Conservation (phyloP, 352 stramenopile species). For the Pythium utonaiense region DNA sequence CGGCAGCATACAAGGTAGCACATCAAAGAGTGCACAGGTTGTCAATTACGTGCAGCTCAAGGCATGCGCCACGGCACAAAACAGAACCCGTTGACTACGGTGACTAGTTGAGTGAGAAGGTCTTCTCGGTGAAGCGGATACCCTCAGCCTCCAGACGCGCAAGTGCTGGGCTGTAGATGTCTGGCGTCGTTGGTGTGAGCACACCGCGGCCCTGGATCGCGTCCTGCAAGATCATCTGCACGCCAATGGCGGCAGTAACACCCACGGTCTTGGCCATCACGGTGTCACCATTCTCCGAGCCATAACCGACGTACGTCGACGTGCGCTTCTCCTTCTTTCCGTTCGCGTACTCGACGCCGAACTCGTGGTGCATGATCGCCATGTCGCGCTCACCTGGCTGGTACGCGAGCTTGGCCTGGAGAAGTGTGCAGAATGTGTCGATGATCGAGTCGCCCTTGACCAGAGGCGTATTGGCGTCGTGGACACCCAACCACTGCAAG, state of each 20-base stretch:
- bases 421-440: conserved; percentile 80
- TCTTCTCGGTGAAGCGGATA: conserved; percentile 86
- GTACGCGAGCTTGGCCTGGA: conserved; percentile 90
- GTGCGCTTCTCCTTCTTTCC: conserved; percentile 85
- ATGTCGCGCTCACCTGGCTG: conserved; percentile 92
- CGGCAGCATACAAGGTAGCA: neutral
- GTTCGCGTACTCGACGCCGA: conserved; percentile 75
- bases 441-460: conserved; percentile 56
- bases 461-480: conserved; percentile 49
- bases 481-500: conserved; percentile 75
- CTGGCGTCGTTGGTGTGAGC: conserved; percentile 85
- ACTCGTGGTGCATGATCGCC: conserved; percentile 93
- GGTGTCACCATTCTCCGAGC: conserved; percentile 85
- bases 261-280: conserved; percentile 96
- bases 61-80: neutral
- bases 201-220: conserved; percentile 79
- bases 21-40: neutral
- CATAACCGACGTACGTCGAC: conserved; percentile 91
- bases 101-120: conserved; percentile 35
- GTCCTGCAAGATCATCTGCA: conserved; percentile 92
- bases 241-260: conserved; percentile 90
- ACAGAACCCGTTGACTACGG: neutral
- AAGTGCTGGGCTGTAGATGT: conserved; percentile 87
- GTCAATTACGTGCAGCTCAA: neutral
- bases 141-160: conserved; percentile 85